Evolutionary conservation across 148 eudicot genomes (phyloP).

Genomic region (Fagopyrum homotropicum): DNA sequence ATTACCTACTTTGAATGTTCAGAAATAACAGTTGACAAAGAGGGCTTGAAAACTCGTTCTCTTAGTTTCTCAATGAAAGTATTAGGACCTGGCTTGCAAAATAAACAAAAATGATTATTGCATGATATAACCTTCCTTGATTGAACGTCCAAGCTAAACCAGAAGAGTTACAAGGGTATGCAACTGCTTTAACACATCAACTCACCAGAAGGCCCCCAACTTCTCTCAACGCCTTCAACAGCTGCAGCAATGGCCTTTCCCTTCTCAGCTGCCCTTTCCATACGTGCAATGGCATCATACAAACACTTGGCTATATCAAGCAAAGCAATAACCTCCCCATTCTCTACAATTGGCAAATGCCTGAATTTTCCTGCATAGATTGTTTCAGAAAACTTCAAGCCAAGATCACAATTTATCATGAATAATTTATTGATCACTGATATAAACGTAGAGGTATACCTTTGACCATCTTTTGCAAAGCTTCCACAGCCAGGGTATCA

Average conservation of each 20-base stretch:
- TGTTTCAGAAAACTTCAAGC: not conserved
- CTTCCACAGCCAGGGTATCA: constrained; percentile 90
- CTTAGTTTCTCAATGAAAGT: constrained; percentile 79
- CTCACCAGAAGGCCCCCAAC: constrained; percentile 69
- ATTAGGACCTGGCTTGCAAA: constrained; percentile 50
- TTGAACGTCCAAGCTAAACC: not conserved
- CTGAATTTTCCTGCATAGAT: constrained; percentile 77
- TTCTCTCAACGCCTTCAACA: constrained; percentile 91
- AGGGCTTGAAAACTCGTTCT: constrained; percentile 79
- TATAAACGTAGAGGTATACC: constrained; percentile 28
- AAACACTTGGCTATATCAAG: constrained; percentile 93
- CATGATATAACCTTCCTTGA: not conserved
- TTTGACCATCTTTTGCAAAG: constrained; percentile 93
- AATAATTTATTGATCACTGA: not conserved
- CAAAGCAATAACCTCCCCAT: constrained; percentile 85
- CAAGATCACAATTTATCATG: not conserved
- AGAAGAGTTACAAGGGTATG: not conserved
- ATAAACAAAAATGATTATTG: not conserved
- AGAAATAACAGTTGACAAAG: constrained; percentile 76
- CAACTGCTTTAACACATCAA: constrained; percentile 5
- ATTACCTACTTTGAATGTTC: constrained; percentile 99
- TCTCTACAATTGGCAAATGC: constrained; percentile 92
- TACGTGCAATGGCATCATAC: constrained; percentile 89
- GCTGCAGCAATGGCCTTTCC: constrained; percentile 97
- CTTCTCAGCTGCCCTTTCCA: constrained; percentile 95